phyloP scores from a whole-genome alignment of 2,329 filamentous ascomycete genomes.

The Grosmannia penicillata region DNA sequence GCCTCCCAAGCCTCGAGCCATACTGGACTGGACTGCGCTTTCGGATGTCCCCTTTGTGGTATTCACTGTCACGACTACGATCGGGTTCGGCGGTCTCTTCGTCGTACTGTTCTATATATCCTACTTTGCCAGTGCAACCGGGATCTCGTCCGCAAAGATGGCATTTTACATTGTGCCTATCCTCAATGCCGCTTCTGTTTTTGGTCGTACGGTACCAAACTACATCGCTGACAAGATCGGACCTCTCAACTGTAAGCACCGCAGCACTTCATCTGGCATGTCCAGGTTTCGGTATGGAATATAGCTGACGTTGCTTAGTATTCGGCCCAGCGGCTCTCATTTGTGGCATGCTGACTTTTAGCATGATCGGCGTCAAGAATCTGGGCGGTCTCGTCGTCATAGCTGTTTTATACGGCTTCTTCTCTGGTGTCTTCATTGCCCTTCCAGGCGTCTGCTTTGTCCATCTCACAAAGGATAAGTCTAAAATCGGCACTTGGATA shows the following conservation, averaged over 20 bases:
- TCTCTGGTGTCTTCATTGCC: not conserved
- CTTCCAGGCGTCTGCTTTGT: not conserved
- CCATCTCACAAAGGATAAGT: not conserved
- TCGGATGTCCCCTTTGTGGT: slow-evolving; percentile 3
- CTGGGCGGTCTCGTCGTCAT: not conserved
- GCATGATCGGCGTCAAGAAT: not conserved
- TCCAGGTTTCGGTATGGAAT: too few relatives aligned
- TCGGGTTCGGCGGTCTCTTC: slow-evolving; percentile 4
- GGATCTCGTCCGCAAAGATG: slow-evolving; percentile 28
- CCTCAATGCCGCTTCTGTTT: slow-evolving; percentile 40
- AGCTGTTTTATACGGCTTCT: not conserved
- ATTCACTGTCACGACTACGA: not conserved
- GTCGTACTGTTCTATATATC: slow-evolving; percentile 36
- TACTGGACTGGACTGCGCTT: slow-evolving; percentile 4
- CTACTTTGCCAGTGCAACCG: slow-evolving; percentile 31
- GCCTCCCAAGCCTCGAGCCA: slow-evolving; percentile 1
- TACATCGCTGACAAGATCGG: slow-evolving; percentile 33
- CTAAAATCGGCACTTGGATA: not conserved
- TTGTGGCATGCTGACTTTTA: slow-evolving; percentile 1
- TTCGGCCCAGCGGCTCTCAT: not conserved
- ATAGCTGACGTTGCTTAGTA: not conserved
- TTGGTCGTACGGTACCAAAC: slow-evolving; percentile 35
- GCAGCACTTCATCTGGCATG: too few relatives aligned
- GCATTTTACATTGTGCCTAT: slow-evolving; percentile 47
- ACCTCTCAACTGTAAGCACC: slow-evolving; percentile 28